Evolutionary conservation across 805 yeast genomes (phyloP), one percentile per base, ranked within the genome.

Genomic region (Pichia insulana): DNA sequence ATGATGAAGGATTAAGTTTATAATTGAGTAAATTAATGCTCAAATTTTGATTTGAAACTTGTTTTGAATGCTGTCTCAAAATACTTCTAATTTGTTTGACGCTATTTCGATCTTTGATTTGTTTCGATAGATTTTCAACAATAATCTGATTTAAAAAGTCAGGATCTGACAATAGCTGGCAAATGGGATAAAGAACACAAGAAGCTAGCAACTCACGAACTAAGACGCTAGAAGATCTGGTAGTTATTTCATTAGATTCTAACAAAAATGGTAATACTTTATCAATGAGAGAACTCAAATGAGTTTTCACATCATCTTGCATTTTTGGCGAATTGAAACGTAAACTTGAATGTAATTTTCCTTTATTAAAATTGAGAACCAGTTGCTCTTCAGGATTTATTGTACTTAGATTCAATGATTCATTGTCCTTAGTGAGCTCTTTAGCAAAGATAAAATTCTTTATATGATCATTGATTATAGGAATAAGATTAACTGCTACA

Each of bases 81-180:
- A 85, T 83, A 18, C 72, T 76, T 46, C 95, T 64, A 18, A 89
- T 69, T 49, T 78, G 73, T 45, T 80, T 74, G 1, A 88, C 94
- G 53, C 84, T 86, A 30, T 73, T 73, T 42, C 88, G 66, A 53
- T 86, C 94, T 48, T 78, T 78, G 55, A 89, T 65, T 11, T 82
- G 72, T 26, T 71, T 71, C 3, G 86, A 80, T 2, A 83, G 73
- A 2, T 72, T 57, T 40, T 73, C 71, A 9, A 78, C 78, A 13
- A 87, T 68, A 33, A 69, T 53, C 42, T 76, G 73, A 56, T 89
- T 89, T 75, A 82, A 83, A 46, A 76, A 82, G 56, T 87, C 95
- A 1, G 90, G 76, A 38, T 83, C 89, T 0, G 80, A 62, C 1
- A 82, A 51, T 62, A 81, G 72, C 7, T 64, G 55, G 4, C 68